Percentiles rank a stretch among this genome's conserved stretches.
These are phyloP conservation scores for Somion occarium DNA, from an alignment of 1,284 basidiomycete genomes.

Conservation along the genomic window DNA sequence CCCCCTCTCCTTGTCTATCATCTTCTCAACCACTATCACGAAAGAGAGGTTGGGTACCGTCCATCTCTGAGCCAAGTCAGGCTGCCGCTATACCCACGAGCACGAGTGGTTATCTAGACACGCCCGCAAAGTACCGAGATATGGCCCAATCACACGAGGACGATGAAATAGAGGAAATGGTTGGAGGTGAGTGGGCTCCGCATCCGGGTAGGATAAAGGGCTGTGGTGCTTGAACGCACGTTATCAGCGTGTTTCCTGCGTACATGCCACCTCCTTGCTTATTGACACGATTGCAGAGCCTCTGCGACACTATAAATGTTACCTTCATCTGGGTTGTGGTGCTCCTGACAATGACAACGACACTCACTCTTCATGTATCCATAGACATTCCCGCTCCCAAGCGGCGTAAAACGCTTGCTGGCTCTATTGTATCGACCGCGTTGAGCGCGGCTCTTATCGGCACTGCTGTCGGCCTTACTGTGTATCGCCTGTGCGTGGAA, in stretches of 20 bases:
- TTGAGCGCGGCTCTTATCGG: slow-evolving; percentile 77
- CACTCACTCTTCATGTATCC: slow-evolving; percentile 42
- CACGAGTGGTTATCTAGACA: slow-evolving; percentile 59
- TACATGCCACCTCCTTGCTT: slow-evolving; percentile 2
- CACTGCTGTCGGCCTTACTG: slow-evolving; percentile 76
- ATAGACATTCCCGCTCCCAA: slow-evolving; percentile 48
- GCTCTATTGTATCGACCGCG: slow-evolving; percentile 74
- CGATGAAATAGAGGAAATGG: slow-evolving; percentile 40
- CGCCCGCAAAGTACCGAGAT: slow-evolving; percentile 57
- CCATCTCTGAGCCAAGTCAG: slow-evolving; percentile 47
- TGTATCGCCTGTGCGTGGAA: slow-evolving; percentile 69
- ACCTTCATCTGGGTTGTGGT: slow-evolving; percentile 14
- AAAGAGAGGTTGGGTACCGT: slow-evolving; percentile 70
- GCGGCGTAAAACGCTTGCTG: slow-evolving; percentile 64
- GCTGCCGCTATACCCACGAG: slow-evolving; percentile 47
- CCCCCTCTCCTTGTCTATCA: slow-evolving; percentile 23
- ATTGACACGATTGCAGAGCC: background rate
- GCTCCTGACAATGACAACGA: slow-evolving; percentile 27
- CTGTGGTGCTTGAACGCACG: slow-evolving; percentile 2
- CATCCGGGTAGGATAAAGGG: background rate
- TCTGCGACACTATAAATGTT: slow-evolving; percentile 13
- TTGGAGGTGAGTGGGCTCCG: slow-evolving; percentile 37
- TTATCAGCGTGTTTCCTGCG: slow-evolving; percentile 4
- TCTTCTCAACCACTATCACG: slow-evolving; percentile 36
- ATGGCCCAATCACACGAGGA: slow-evolving; percentile 27